Evolutionary conservation across 805 yeast genomes (phyloP).

Genomic region (Kazachstania viticola): DNA sequence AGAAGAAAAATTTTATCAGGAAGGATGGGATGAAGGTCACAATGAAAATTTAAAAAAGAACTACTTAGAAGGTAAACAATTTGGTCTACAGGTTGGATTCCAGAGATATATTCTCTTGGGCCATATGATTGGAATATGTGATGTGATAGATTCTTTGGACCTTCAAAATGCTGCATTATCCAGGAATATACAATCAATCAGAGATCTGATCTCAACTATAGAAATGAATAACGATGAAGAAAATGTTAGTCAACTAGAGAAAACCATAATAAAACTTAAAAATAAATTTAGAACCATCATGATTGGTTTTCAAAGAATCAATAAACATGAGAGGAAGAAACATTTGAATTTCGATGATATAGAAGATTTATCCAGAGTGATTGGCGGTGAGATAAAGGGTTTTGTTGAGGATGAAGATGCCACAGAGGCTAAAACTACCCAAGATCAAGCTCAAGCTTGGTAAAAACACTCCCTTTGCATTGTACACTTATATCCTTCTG

Average conservation of each 20-base stretch:
- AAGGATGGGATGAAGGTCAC: slow-evolving; percentile 66
- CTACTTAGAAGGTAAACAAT: slow-evolving; percentile 65
- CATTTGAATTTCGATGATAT: slow-evolving; percentile 27
- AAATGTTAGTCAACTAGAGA: slow-evolving; percentile 46
- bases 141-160: slow-evolving; percentile 27
- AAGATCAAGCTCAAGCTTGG: slow-evolving; percentile 20
- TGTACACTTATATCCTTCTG: no score
- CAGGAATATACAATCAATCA: slow-evolving; percentile 15
- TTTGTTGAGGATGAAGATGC: slow-evolving; percentile 19
- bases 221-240: slow-evolving; percentile 39
- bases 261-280: slow-evolving; percentile 39
- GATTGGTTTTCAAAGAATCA: slow-evolving; percentile 19
- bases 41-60: slow-evolving; percentile 49
- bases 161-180: slow-evolving; percentile 8
- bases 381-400: slow-evolving; percentile 24
- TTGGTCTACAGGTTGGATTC: slow-evolving; percentile 70
- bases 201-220: slow-evolving; percentile 20
- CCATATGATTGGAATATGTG: slow-evolving; percentile 42
- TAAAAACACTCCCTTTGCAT: no score
- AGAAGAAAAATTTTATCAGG: slow-evolving; percentile 47
- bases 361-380: slow-evolving; percentile 20
- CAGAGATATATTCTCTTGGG: slow-evolving; percentile 65
- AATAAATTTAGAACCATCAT: slow-evolving; percentile 50
- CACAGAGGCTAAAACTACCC: slow-evolving; percentile 7
- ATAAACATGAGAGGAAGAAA: slow-evolving; percentile 6